Conservation (phyloP, 495 filamentous ascomycete species). For the Penicillium macrosclerotiorum region DNA sequence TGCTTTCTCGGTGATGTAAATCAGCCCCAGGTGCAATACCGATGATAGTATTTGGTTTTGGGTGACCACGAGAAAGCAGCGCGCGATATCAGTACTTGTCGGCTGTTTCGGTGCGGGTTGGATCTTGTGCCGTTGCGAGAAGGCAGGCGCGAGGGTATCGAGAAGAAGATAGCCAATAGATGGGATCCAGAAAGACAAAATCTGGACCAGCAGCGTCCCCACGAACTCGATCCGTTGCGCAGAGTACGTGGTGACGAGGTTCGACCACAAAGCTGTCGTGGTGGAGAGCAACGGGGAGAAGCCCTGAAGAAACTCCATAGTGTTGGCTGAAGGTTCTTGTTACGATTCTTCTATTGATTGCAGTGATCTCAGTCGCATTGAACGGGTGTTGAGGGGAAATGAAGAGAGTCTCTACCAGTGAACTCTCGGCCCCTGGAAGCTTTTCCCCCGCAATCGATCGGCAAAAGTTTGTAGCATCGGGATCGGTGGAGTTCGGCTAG, state of each 20-base stretch:
- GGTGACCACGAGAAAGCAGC: constrained; percentile 44
- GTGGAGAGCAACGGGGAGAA: neutral
- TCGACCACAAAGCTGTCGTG: constrained; percentile 21
- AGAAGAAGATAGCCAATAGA: constrained; percentile 41
- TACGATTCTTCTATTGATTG: no score
- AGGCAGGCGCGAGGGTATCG: constrained; percentile 41
- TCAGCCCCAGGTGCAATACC: constrained; percentile 31
- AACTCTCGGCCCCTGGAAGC: constrained; percentile 22
- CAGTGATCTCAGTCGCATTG: neutral
- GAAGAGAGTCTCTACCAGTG: no score
- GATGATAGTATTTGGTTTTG: constrained; percentile 47
- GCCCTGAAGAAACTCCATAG: constrained; percentile 1
- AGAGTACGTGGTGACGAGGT: constrained; percentile 24
- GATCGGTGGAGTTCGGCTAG: constrained; percentile 14
- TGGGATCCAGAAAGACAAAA: constrained; percentile 53
- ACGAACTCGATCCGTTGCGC: constrained; percentile 42
- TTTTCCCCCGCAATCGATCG: constrained; percentile 19
- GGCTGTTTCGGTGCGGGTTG: constrained; percentile 53
- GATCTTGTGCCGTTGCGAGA: constrained; percentile 55
- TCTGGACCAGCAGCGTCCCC: constrained; percentile 43
- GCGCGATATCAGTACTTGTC: constrained; percentile 38
- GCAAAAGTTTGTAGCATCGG: constrained; percentile 4
- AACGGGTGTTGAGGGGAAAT: no score
- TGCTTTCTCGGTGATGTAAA: constrained; percentile 19
- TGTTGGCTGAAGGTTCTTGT: neutral